Evolutionary conservation across 2,329 filamentous ascomycete genomes (phyloP), one percentile per base, ranked within the genome.

Genomic region (Claviceps purpurea): DNA sequence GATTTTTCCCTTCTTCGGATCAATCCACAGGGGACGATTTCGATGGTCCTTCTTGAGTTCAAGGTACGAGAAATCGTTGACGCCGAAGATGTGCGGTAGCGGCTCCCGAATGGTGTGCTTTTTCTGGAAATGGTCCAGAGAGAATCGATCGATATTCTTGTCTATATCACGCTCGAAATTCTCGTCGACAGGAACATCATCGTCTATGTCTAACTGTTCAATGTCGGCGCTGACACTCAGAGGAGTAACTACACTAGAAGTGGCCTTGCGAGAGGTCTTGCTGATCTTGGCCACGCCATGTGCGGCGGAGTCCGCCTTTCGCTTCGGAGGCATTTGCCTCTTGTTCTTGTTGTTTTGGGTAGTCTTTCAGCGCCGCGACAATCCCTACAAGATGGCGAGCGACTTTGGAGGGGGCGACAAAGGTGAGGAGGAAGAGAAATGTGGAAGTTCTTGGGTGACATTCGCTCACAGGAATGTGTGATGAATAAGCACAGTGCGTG

Each of bases 21-120:
- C 89, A 59, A 98, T 93, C 88, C 89, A 97, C 54, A 97, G 76
- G 16, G 93, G 93, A 16, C 93, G 84, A 62, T 90, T 89, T 56
- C 84, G 81, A 70, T 95, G 89, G 66, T 97, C 91, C 3, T 85
- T 81, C 69, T 96, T 97, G 58, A 96, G 73, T 40, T 80, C 74
- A 40, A 95, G 76, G 58, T 85, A 85, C 48, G 87, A 90, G 66
- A 93, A 93, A 68, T 98, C 89, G 66, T 71, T 61, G 61, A 72
- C 61, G 61, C 70, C 62, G 65, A 75, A 70, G 61, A 76, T 68
- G 63, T 72, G 62, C 55, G 70, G 66, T 54, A 76, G 63, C 59
- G 73, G 65, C 58, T 74, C 72, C 60, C 63, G 69, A 58, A 64
- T 64, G 51, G 62, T 60, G 53, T 70, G 67, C 58, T 67, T 71